Evolutionary conservation across 2,329 filamentous ascomycete genomes (phyloP), one percentile per base, ranked within the genome.

Genomic region (Arthrobotrys entomopaga): DNA sequence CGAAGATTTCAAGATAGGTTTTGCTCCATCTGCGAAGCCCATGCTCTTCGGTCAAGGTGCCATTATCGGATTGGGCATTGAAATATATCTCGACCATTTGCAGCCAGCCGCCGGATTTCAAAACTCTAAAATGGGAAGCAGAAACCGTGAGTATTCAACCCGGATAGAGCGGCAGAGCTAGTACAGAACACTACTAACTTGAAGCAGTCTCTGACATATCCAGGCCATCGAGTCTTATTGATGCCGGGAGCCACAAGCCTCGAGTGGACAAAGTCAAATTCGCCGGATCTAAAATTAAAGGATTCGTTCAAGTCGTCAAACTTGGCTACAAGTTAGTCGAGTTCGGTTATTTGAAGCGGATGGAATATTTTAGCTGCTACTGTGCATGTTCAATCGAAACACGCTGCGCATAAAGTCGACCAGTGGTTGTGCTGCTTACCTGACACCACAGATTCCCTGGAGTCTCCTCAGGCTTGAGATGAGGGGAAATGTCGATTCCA

Each of bases 41-140:
- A 80, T 91, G 86, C 60, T 85, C 86, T 58, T 89, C 85, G 10
- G 87, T 89, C 78, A 95, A 82, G n/a, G 87, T 88, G 3, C 92
- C 92, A 78, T 91, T 96, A 77, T 94, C 88, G 0, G 92, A 96
- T 80, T 96, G 93, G 24, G 91, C 88, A 77, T 92, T 92, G 81
- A 89, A 90, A 79, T 96, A 92, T 78, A 93, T 87, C 80, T 97
- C 93, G n/a, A 91, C 87, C 86, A 96, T 89, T 79, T 97, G 92
- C 71, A 91, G 86, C 92, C 92, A 97, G 0, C 93, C 93, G 1
- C 89, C 90, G 4, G 88, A 89, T 58, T 87, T 89, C 76, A 93
- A 83, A 8, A 92, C 85, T 20, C 87, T 85, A 75, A 77, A 80
- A 61, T 80, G 82, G 8, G 53, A n/a, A 7, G 10, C 46, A 16